Base-by-base conservation (phyloP, 2,329 filamentous ascomycete genomes). In the Zasmidium cellare region DNA sequence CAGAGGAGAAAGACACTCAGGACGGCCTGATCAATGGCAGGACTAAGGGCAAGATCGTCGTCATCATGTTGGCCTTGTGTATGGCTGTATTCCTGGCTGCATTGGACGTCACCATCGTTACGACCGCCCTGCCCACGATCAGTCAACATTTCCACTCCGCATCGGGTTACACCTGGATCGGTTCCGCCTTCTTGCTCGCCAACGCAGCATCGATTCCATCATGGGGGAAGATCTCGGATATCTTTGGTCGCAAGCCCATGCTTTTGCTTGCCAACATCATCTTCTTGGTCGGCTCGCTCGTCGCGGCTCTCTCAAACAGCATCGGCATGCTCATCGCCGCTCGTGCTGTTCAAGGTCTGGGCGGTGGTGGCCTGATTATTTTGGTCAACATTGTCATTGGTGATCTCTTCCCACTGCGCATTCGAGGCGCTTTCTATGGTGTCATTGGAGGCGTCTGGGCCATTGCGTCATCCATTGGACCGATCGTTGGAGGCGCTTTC, bases 371-470 rank as follows among this genome's bases (percentile, higher is more conserved):
- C 2, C 74, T 88, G 52, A 80, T 87, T 38, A 81, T 83, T n/a
- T 71, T 88, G 48, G 82, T 84, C 56, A 86, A 87, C 67, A 87
- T 88, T 55, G 78, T 77, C 62, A 86, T 89, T 55, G 81, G 80
- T 3, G 86, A 88, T 72, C 68, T 88, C 24, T 88, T 88, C 73
- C 83, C 81, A 55, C 79, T 87, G 74, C 68, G 71, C 25, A 69
- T 63, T 51, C 80, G 85, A 47, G 81, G 84, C 18, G 80, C 84
- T 56, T 87, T 85, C 68, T 86, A 84, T 67, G 87, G 86, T 0
- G 74, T 90, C 48, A 82, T 88, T 55, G 86, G 85, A 3, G 79
- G 86, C 51, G 83, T 89, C 0, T 86, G 88, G 88, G 86, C 86
- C 1, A 70, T 88, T 19, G 86, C 87, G 2, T 82, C 80, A 35